Conservation (phyloP, 176 grass and related monocot genomes). For the Urochloa ruziziensis region DNA sequence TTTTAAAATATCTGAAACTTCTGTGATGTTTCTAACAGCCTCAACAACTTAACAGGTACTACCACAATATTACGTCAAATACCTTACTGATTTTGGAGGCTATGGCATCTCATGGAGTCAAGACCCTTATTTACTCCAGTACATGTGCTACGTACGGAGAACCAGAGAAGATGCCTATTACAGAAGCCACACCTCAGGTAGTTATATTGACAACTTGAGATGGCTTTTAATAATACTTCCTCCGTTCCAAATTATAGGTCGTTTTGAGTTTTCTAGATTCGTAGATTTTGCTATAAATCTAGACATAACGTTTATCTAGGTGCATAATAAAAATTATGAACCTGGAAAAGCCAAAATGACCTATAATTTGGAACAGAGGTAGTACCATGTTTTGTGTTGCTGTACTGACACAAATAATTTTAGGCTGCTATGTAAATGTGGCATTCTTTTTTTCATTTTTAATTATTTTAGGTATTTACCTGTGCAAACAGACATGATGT, state of each 20-base stretch:
- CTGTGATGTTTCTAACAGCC: conserved; percentile 17
- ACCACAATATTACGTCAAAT: conserved; percentile 84
- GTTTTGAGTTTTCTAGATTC: too few relatives aligned
- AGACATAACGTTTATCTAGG: too few relatives aligned
- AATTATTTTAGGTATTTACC: background rate
- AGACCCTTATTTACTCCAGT: conserved; percentile 81
- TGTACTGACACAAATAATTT: conserved; percentile 11
- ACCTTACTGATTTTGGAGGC: conserved; percentile 72
- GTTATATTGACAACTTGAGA: conserved; percentile 24
- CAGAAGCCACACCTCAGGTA: conserved; percentile 71
- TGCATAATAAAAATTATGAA: too few relatives aligned
- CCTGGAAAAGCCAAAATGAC: too few relatives aligned
- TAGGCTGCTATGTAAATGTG: background rate
- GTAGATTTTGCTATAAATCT: too few relatives aligned
- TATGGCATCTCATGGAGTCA: conserved; percentile 73
- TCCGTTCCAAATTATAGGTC: too few relatives aligned
- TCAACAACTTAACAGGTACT: conserved; percentile 54
- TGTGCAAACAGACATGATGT: conserved; percentile 1
- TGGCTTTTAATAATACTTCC: conserved; percentile 1
- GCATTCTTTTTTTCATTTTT: conserved; percentile 1
- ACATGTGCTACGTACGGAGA: conserved; percentile 87
- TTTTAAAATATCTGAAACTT: background rate
- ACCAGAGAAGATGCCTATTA: conserved; percentile 84
- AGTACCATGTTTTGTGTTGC: background rate
- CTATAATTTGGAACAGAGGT: too few relatives aligned